Conservation (phyloP, 129 eudicot species). For the Rutidosis leptorrhynchoides region DNA sequence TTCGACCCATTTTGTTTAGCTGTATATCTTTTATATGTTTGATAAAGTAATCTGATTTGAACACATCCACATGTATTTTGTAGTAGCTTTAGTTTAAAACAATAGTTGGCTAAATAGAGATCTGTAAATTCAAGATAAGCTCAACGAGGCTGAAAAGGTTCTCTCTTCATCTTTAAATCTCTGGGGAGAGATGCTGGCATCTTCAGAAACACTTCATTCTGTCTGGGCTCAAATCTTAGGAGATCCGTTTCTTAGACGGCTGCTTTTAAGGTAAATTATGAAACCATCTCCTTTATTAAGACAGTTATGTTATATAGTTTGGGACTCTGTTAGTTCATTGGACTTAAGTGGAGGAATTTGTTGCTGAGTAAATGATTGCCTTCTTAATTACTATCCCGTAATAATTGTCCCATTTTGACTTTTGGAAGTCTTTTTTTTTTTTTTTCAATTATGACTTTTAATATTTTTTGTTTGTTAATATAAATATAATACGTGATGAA, state of each 20-base stretch:
- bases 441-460: too few relatives aligned
- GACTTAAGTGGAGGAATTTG: background rate
- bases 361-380: background rate
- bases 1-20: background rate
- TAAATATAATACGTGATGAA: too few relatives aligned
- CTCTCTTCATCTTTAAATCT: conserved; percentile 54
- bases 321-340: background rate
- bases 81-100: conserved; percentile 4
- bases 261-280: conserved; percentile 64
- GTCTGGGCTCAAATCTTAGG: conserved; percentile 77
- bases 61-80: background rate
- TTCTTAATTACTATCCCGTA: background rate
- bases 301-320: conserved; percentile 4
- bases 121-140: conserved; percentile 53
- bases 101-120: conserved; percentile 7
- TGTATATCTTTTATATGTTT: background rate
- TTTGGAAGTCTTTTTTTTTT: too few relatives aligned
- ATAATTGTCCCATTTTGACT: too few relatives aligned
- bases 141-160: conserved; percentile 53
- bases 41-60: background rate
- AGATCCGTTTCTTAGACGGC: conserved; percentile 88
- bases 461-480: too few relatives aligned
- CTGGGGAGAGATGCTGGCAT: conserved; percentile 67
- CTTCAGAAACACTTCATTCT: conserved; percentile 59
- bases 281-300: background rate